A percentile compares a stretch with the other conserved stretches of the same genome.
phyloP scores from a whole-genome alignment of 768 basidiomycete species.

The Mrakia frigida region DNA sequence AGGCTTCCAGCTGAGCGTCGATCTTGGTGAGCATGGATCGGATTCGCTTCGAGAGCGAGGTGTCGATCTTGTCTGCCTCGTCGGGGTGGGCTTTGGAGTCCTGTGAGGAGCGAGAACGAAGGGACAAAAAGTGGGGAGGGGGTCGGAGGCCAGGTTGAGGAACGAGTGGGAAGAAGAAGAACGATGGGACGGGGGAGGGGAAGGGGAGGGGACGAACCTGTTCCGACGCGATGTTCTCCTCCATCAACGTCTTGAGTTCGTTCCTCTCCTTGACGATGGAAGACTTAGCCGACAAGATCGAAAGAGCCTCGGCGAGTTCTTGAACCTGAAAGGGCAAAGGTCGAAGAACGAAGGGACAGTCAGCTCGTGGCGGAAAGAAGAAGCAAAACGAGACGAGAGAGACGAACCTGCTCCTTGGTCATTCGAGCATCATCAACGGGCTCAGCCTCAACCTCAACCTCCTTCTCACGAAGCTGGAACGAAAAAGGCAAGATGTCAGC shows the following conservation, averaged over 20 bases:
- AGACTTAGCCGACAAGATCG: conserved; percentile 85
- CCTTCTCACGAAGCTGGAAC: conserved; percentile 34
- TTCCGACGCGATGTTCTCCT: conserved; percentile 83
- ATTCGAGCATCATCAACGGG: conserved; percentile 67
- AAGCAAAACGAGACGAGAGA: conserved; percentile 80
- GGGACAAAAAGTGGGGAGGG: background rate
- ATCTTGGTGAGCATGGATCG: conserved; percentile 93
- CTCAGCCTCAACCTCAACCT: conserved; percentile 17
- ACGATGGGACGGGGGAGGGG: background rate
- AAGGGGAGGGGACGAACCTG: conserved; percentile 55
- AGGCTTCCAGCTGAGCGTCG: conserved; percentile 83
- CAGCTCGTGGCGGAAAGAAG: conserved; percentile 85
- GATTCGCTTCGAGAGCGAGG: conserved; percentile 89
- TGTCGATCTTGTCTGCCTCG: conserved; percentile 48
- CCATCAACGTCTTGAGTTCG: conserved; percentile 84
- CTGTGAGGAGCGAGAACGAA: conserved; percentile 30
- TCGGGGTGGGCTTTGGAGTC: conserved; percentile 44
- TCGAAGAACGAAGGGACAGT: conserved; percentile 58
- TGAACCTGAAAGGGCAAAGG: conserved; percentile 57
- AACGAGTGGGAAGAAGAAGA: background rate
- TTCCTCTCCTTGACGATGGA: conserved; percentile 92
- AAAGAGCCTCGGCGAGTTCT: conserved; percentile 85
- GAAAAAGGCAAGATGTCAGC: conserved; percentile 21
- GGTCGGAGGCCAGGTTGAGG: no score
- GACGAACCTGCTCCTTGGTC: conserved; percentile 92